Conservation (phyloP, 495 filamentous ascomycete genomes). For the Aspergillus coremiiformis region DNA sequence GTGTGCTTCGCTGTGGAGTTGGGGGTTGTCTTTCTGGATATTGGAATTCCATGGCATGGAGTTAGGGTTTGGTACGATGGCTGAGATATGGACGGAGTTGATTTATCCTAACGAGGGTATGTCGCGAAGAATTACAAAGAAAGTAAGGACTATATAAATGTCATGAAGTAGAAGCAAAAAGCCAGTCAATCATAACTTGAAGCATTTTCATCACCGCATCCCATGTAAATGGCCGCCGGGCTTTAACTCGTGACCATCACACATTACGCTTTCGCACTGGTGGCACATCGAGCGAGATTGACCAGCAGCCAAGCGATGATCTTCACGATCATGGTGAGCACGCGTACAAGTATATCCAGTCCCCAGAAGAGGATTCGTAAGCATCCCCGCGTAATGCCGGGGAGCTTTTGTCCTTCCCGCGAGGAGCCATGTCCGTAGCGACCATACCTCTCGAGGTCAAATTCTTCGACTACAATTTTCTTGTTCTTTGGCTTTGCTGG, state of each 20-base stretch:
- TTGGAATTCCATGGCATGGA: too few species aligned
- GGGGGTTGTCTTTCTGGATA: too few species aligned
- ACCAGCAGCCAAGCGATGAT: constrained; percentile 37
- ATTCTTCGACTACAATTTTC: constrained; percentile 35
- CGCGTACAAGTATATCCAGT: constrained; percentile 30
- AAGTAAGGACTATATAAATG: not conserved
- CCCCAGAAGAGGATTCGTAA: constrained; percentile 34
- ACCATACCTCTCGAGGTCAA: constrained; percentile 42
- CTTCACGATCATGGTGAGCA: constrained; percentile 30
- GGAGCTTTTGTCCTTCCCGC: constrained; percentile 34
- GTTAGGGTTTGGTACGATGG: too few species aligned
- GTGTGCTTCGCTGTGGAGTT: too few species aligned
- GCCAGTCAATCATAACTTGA: not conserved
- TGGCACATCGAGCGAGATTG: constrained; percentile 29
- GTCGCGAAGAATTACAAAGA: not conserved
- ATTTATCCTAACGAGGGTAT: not conserved
- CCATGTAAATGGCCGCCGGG: not conserved
- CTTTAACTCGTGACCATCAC: not conserved
- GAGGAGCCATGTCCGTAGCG: constrained; percentile 28
- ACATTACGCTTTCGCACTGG: constrained; percentile 32
- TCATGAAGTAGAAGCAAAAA: not conserved
- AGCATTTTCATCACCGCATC: not conserved
- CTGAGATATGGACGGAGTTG: too few species aligned
- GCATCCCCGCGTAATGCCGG: constrained; percentile 26
- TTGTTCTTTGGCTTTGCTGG: constrained; percentile 12